phyloP scores from a whole-genome alignment of 2,329 filamentous ascomycete species.

The Nannizziopsis arthrosporioides region DNA sequence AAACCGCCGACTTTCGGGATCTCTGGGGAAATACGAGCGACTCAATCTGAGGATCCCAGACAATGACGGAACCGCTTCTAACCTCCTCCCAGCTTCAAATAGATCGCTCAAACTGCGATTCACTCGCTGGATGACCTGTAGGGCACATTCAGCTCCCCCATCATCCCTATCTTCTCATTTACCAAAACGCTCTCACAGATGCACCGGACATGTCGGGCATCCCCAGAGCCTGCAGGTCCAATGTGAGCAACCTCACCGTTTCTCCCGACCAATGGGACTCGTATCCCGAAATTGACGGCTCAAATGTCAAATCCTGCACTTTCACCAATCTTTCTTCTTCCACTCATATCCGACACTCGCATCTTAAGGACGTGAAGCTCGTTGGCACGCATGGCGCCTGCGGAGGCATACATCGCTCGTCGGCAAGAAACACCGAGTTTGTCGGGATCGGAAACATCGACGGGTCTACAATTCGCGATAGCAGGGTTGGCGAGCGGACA shows the following conservation, averaged over 20 bases:
- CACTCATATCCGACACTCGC: slow-evolving; percentile 11
- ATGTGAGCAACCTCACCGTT: slow-evolving; percentile 13
- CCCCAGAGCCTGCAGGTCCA: slow-evolving; percentile 15
- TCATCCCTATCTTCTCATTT: not conserved
- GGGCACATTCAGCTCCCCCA: too few species aligned
- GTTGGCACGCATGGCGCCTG: not conserved
- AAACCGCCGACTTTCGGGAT: too few species aligned
- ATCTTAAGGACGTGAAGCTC: slow-evolving; percentile 6
- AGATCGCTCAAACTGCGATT: too few species aligned
- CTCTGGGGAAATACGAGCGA: too few species aligned
- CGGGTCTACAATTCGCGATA: slow-evolving; percentile 10
- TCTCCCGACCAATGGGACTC: slow-evolving; percentile 14
- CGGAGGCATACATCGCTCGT: slow-evolving; percentile 5
- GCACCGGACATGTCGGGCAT: slow-evolving; percentile 13
- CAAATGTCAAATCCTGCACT: slow-evolving; percentile 12
- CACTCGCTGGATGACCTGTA: too few species aligned
- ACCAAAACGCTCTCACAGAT: not conserved
- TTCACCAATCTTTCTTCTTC: slow-evolving; percentile 14
- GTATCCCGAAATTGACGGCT: slow-evolving; percentile 14
- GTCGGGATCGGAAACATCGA: slow-evolving; percentile 6
- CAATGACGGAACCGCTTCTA: too few species aligned
- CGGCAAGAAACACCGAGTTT: slow-evolving; percentile 9
- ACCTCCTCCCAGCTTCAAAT: too few species aligned
- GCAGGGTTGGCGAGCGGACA: slow-evolving; percentile 1
- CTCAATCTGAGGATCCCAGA: too few species aligned